Evolutionary conservation across 768 basidiomycete genomes (phyloP).

Genomic region (Amanita brunnescens): DNA sequence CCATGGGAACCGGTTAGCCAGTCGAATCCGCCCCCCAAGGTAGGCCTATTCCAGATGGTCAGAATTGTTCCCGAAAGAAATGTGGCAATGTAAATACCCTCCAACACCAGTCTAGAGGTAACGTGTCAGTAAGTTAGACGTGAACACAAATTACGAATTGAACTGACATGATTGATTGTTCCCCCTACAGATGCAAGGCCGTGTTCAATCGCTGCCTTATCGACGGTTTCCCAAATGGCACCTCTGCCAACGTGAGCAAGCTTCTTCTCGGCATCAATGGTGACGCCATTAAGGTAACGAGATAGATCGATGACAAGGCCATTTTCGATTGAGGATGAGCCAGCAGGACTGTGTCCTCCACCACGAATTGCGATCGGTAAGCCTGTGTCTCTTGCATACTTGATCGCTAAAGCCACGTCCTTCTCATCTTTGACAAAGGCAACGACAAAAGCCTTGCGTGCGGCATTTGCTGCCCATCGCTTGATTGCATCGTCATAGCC

Average conservation of each 20-base stretch:
- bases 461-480: slow-evolving; percentile 37
- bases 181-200: slow-evolving; percentile 40
- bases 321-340: too few relatives aligned
- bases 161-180: slow-evolving; percentile 40
- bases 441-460: slow-evolving; percentile 31
- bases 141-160: neutral
- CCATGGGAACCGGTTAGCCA: slow-evolving; percentile 26
- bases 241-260: slow-evolving; percentile 38
- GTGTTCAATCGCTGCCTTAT: slow-evolving; percentile 31
- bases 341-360: too few relatives aligned
- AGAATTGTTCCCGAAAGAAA: too few relatives aligned
- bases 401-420: slow-evolving; percentile 30
- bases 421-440: slow-evolving; percentile 33
- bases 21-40: too few relatives aligned
- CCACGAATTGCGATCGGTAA: too few relatives aligned
- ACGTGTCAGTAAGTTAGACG: neutral
- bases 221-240: slow-evolving; percentile 36
- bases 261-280: slow-evolving; percentile 29
- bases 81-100: slow-evolving; percentile 28
- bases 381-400: slow-evolving; percentile 24
- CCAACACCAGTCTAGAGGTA: slow-evolving; percentile 36
- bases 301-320: too few relatives aligned
- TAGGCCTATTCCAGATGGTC: too few relatives aligned
- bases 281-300: slow-evolving; percentile 21
- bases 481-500: slow-evolving; percentile 30